Evolutionary conservation across 306 rosid genomes (phyloP).

Genomic region (Prosopis cineraria): DNA sequence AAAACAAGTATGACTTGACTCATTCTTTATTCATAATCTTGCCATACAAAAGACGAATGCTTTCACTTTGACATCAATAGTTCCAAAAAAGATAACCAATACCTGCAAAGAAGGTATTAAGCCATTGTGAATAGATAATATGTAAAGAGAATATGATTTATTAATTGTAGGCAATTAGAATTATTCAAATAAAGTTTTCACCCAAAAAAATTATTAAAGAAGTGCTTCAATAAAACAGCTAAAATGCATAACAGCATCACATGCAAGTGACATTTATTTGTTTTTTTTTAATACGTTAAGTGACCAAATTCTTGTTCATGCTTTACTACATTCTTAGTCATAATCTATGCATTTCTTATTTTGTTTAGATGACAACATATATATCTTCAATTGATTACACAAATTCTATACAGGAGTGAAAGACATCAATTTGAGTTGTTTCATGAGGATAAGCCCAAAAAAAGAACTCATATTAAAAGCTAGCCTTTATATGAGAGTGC

Average conservation of each 20-base stretch:
- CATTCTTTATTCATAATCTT: slow-evolving; percentile 31
- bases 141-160: neutral
- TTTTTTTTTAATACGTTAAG: neutral
- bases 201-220: neutral
- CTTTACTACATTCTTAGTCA: neutral
- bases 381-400: too few relatives aligned
- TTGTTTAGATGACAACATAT: too few relatives aligned
- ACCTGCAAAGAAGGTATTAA: slow-evolving; percentile 37
- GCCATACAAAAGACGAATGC: neutral
- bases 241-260: neutral
- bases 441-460: too few relatives aligned
- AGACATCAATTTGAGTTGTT: too few relatives aligned
- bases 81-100: slow-evolving; percentile 47
- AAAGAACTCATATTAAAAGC: too few relatives aligned
- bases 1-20: slow-evolving; percentile 42
- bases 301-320: neutral
- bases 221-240: neutral
- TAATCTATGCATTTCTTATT: too few relatives aligned
- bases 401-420: too few relatives aligned
- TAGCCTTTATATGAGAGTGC: too few relatives aligned
- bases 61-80: slow-evolving; percentile 32
- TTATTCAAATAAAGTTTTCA: neutral
- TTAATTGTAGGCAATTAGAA: neutral
- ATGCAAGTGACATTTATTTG: neutral
- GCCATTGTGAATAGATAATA: slow-evolving; percentile 1